Percentiles rank a stretch among this genome's conserved stretches.
Evolutionary conservation across 2,329 filamentous ascomycete species (phyloP).

Genomic region (Rutstroemia sp.): DNA sequence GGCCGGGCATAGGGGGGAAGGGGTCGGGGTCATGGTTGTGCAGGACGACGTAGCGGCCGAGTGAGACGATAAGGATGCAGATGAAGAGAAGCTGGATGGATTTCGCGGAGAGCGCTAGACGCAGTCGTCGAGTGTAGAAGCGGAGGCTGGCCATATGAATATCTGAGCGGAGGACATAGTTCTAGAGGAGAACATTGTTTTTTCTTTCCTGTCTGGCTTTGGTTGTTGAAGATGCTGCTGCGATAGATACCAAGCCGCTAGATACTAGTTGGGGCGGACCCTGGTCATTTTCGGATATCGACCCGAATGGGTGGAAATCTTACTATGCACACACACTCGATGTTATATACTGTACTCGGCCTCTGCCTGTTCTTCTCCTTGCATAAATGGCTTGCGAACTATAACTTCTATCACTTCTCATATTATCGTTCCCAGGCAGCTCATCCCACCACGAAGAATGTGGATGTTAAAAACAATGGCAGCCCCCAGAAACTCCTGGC

Average conservation of each 20-base stretch:
- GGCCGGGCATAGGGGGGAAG: slow-evolving; percentile 8
- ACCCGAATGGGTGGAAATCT: no score
- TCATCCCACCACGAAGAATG: no score
- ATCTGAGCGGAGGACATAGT: not conserved
- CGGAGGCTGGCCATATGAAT: slow-evolving; percentile 17
- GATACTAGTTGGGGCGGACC: not conserved
- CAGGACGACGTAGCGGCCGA: slow-evolving; percentile 16
- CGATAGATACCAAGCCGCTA: not conserved
- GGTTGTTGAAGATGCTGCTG: not conserved
- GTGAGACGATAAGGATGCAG: slow-evolving; percentile 14
- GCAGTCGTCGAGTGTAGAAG: slow-evolving; percentile 18
- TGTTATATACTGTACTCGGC: no score
- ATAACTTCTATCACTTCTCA: no score
- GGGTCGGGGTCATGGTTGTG: slow-evolving; percentile 20
- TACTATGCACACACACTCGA: no score
- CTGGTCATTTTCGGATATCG: not conserved
- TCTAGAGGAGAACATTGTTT: not conserved
- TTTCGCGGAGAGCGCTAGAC: slow-evolving; percentile 13
- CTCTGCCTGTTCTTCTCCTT: no score
- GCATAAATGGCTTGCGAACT: no score
- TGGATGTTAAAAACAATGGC: no score
- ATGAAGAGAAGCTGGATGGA: slow-evolving; percentile 13
- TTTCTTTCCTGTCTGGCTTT: not conserved
- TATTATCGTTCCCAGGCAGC: no score
- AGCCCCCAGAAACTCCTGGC: no score